These are phyloP conservation scores for Aureobasidium namibiae DNA, from an alignment of 2,329 filamentous ascomycete species.

Conservation along the genomic window DNA sequence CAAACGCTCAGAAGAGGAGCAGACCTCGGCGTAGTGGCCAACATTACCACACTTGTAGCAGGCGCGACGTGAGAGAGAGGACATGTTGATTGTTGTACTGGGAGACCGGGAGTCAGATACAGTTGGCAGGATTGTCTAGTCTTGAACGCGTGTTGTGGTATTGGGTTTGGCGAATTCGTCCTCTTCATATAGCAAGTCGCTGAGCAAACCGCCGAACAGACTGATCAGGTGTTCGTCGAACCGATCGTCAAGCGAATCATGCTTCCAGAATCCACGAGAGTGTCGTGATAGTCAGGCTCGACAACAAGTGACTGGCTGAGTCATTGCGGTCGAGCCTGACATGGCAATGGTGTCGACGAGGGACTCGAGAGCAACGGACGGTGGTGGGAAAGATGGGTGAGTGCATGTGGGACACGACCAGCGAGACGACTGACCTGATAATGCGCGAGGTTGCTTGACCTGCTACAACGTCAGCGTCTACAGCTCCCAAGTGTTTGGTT, in stretches of 20 bases:
- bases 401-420: neutral
- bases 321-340: neutral
- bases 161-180: neutral
- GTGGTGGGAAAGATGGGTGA: neutral
- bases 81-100: constrained; percentile 31
- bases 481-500: neutral
- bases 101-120: neutral
- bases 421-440: constrained; percentile 8
- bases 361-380: neutral
- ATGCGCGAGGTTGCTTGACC: constrained; percentile 1
- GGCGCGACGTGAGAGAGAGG: constrained; percentile 45
- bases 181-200: neutral
- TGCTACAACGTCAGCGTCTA: constrained; percentile 9
- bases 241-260: too few relatives aligned
- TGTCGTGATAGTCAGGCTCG: neutral
- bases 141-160: neutral
- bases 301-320: neutral
- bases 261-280: neutral
- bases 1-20: constrained; percentile 93
- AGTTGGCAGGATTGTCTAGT: neutral
- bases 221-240: neutral
- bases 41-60: constrained; percentile 48
- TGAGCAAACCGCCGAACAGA: neutral
- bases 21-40: constrained; percentile 66
- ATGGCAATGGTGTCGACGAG: neutral